phyloP scores from a whole-genome alignment of 2,329 filamentous ascomycete species.

The Cladosporium sp. region DNA sequence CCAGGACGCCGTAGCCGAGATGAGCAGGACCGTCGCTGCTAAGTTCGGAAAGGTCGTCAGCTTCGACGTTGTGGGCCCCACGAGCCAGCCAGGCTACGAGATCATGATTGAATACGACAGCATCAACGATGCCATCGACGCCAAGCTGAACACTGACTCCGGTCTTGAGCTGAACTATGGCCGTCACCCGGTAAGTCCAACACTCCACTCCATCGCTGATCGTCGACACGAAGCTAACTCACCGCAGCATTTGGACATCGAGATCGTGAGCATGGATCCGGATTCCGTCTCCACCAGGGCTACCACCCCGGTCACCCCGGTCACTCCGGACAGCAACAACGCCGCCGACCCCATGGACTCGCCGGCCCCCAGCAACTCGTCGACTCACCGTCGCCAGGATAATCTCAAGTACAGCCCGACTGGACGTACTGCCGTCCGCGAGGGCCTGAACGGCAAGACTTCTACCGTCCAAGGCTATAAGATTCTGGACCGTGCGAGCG shows the following conservation, averaged over 20 bases:
- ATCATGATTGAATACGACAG: slow-evolving; percentile 1
- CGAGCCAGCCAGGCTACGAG: not conserved
- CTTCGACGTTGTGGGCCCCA: not conserved
- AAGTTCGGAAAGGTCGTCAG: not conserved
- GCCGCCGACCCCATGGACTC: no score
- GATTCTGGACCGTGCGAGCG: no score
- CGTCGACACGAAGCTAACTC: no score
- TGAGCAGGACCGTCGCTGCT: not conserved
- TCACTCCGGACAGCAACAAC: no score
- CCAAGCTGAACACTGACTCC: not conserved
- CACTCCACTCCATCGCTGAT: no score
- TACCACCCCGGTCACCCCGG: not conserved
- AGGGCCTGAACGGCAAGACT: not conserved
- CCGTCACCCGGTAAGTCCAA: not conserved
- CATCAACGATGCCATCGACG: not conserved
- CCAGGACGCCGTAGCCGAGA: not conserved
- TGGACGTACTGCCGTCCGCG: slow-evolving; percentile 1
- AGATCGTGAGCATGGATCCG: no score
- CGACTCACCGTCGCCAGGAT: not conserved
- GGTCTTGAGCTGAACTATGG: not conserved
- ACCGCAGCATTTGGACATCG: no score
- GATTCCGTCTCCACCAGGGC: no score
- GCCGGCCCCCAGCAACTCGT: no score
- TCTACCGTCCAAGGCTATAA: not conserved
- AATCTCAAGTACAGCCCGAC: not conserved